Percentiles rank a stretch among this genome's conserved stretches.
Evolutionary conservation across 345 rosid species (phyloP).

Genomic region (Toxicodendron radicans): DNA sequence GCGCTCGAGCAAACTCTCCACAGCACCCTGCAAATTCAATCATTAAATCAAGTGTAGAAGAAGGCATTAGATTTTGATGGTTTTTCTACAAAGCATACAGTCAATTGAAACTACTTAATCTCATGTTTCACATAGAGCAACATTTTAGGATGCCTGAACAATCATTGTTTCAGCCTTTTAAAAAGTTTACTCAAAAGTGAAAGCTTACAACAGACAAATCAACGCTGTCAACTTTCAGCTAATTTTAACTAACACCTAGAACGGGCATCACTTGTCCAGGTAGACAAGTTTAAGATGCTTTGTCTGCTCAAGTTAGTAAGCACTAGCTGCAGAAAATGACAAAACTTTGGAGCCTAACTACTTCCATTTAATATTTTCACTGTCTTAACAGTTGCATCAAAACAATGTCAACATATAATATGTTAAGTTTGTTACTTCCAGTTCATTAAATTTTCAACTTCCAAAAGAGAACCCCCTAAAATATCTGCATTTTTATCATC

Average conservation of each 20-base stretch:
- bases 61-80: not conserved
- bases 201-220: too few species aligned
- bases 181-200: too few species aligned
- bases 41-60: constrained; percentile 5
- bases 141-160: too few species aligned
- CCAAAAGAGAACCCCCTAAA: not conserved
- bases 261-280: too few species aligned
- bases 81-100: too few species aligned
- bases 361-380: not conserved
- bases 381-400: not conserved
- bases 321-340: constrained; percentile 7
- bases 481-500: not conserved
- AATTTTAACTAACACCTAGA: too few species aligned
- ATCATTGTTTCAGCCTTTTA: too few species aligned
- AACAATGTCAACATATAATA: not conserved
- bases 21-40: constrained; percentile 68
- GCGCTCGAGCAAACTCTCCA: constrained; percentile 82
- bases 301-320: not conserved
- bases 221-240: too few species aligned
- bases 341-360: not conserved
- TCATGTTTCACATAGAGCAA: too few species aligned
- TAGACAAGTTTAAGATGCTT: too few species aligned
- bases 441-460: not conserved
- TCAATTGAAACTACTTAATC: too few species aligned
- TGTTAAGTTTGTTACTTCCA: not conserved